Percentiles rank a stretch among this genome's conserved stretches.
Conservation (phyloP, 2,329 filamentous ascomycete genomes). For the Fusarium oligoseptatum region DNA sequence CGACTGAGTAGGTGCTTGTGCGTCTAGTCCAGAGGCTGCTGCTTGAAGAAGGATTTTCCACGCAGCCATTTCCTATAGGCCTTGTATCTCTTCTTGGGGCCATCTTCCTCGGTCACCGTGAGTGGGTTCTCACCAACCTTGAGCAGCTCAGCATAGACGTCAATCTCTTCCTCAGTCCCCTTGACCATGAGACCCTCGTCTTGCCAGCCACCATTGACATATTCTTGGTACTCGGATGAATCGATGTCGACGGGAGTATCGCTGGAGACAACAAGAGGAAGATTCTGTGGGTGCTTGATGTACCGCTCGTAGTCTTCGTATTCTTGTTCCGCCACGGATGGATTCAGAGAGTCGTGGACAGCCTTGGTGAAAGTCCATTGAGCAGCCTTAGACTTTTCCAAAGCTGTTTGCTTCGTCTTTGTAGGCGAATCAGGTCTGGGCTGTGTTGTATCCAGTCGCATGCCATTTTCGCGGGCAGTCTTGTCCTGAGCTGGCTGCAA, state of each 20-base stretch:
- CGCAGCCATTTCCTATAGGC: conserved; percentile 95
- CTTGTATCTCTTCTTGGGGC: conserved; percentile 94
- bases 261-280: conserved; percentile 83
- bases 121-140: conserved; percentile 84
- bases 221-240: conserved; percentile 81
- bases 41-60: conserved; percentile 96
- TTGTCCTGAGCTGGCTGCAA: conserved; percentile 64
- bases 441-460: conserved; percentile 32
- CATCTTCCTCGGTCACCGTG: conserved; percentile 88
- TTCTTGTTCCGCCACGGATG: conserved; percentile 81
- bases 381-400: conserved; percentile 84
- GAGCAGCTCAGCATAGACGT: conserved; percentile 82
- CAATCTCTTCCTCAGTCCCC: conserved; percentile 61
- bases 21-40: conserved; percentile 74
- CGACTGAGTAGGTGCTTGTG: not conserved
- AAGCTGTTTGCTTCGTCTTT: conserved; percentile 68
- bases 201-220: conserved; percentile 77
- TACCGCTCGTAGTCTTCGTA: conserved; percentile 90
- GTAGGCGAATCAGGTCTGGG: conserved; percentile 35
- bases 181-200: conserved; percentile 67
- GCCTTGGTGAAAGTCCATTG: conserved; percentile 92
- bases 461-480: conserved; percentile 36
- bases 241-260: conserved; percentile 72
- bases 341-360: conserved; percentile 87
- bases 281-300: conserved; percentile 87